These are phyloP conservation scores for Wickerhamiella kurtzmanii DNA, from an alignment of 805 yeast genomes.

Conservation along the genomic window DNA sequence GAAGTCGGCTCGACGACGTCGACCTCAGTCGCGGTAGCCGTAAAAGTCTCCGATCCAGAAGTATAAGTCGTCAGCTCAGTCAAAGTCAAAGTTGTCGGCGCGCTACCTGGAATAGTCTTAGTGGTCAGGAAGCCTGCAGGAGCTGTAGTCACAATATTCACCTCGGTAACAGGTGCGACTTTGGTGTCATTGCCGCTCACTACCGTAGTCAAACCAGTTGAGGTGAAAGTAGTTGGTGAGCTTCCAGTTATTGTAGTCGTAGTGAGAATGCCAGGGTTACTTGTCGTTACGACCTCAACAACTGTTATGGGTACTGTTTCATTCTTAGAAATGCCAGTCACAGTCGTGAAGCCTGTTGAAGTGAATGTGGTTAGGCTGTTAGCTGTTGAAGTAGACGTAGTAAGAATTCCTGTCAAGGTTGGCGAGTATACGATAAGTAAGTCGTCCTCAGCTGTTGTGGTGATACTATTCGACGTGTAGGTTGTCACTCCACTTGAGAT, in stretches of 20 bases:
- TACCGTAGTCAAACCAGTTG: not conserved
- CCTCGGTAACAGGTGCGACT: not conserved
- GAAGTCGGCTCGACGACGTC: too few relatives aligned
- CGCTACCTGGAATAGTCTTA: not conserved
- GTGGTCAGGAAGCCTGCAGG: too few relatives aligned
- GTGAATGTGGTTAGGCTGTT: not conserved
- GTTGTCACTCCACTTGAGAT: not conserved
- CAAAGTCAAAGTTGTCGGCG: not conserved
- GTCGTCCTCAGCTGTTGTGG: not conserved
- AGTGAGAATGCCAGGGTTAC: not conserved
- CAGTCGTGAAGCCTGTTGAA: not conserved
- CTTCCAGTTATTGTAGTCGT: not conserved
- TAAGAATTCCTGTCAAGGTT: not conserved
- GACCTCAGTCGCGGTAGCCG: not conserved
- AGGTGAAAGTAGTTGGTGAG: not conserved
- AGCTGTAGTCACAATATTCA: not conserved
- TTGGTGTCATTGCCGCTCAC: not conserved
- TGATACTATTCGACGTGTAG: not conserved
- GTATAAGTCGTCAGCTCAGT: not conserved
- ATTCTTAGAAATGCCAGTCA: not conserved
- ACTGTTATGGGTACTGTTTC: not conserved
- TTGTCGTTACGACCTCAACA: not conserved
- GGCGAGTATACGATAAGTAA: not conserved
- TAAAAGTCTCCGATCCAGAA: not conserved
- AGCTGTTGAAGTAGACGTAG: not conserved